Percentiles rank a stretch among this genome's conserved stretches.
Conservation (phyloP, 2,329 filamentous ascomycete species). For the Sporothrix dimorphospora region DNA sequence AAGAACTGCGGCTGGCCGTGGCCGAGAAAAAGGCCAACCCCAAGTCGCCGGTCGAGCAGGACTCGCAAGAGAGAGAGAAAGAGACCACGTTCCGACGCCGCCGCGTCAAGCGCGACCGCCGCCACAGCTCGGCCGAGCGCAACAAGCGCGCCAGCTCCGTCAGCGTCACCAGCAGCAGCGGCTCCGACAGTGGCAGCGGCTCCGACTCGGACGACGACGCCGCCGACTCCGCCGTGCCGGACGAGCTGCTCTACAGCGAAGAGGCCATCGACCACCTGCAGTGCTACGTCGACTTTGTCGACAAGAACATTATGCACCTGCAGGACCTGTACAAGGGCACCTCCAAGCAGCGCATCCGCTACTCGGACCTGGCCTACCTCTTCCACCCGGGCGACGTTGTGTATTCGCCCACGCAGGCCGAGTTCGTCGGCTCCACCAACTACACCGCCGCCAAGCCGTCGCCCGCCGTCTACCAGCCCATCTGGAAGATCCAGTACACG, state of each 20-base stretch:
- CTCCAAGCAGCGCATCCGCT: constrained; percentile 40
- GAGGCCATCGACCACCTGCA: constrained; percentile 48
- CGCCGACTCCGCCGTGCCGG: not conserved
- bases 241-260: constrained; percentile 40
- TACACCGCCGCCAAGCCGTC: not conserved
- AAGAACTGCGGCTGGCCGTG: constrained; percentile 35
- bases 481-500: constrained; percentile 26
- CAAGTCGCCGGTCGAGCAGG: constrained; percentile 27
- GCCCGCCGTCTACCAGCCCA: constrained; percentile 17
- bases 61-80: not conserved
- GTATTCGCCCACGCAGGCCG: constrained; percentile 42
- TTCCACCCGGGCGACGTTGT: constrained; percentile 48
- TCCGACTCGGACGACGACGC: not conserved
- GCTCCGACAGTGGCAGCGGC: not conserved
- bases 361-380: constrained; percentile 49
- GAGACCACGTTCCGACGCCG: not conserved
- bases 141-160: not conserved
- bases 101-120: not conserved
- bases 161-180: not conserved
- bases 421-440: not conserved
- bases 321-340: constrained; percentile 36
- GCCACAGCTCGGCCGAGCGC: not conserved
- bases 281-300: constrained; percentile 50
- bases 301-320: constrained; percentile 47
- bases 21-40: constrained; percentile 31